phyloP scores from a whole-genome alignment of 1,284 basidiomycete species.

The Tetrapyrgos nigripes region DNA sequence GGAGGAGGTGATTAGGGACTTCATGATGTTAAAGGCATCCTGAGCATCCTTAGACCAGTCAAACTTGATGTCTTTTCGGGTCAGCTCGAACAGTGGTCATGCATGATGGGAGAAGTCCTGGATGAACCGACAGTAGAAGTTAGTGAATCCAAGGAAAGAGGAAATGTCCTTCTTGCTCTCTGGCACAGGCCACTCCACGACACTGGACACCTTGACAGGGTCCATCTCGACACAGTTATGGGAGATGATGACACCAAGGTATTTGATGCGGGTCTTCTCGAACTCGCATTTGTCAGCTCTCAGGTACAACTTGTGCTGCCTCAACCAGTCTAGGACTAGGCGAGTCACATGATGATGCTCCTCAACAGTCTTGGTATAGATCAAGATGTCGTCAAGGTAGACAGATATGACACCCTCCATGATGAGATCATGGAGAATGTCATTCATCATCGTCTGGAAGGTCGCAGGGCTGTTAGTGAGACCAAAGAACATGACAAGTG shows the following conservation, averaged over 20 bases:
- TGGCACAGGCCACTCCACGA: slow-evolving; percentile 43
- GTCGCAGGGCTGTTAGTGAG: slow-evolving; percentile 38
- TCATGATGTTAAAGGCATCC: slow-evolving; percentile 10
- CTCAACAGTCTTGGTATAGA: slow-evolving; percentile 29
- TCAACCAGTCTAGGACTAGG: slow-evolving; percentile 38
- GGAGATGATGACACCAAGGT: slow-evolving; percentile 43
- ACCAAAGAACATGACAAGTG: slow-evolving; percentile 41
- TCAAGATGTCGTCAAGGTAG: slow-evolving; percentile 39
- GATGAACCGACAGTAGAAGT: no score
- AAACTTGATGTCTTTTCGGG: slow-evolving; percentile 24
- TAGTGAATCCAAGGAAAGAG: slow-evolving; percentile 47
- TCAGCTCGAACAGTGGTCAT: slow-evolving; percentile 34
- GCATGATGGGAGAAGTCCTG: slow-evolving; percentile 39
- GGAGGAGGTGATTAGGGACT: neutral
- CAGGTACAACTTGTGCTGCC: slow-evolving; percentile 31
- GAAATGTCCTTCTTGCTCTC: slow-evolving; percentile 47
- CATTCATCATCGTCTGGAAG: slow-evolving; percentile 30
- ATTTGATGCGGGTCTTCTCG: slow-evolving; percentile 33
- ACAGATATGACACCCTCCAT: slow-evolving; percentile 26
- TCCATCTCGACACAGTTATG: slow-evolving; percentile 40
- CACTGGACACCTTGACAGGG: slow-evolving; percentile 38
- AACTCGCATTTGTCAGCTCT: slow-evolving; percentile 50
- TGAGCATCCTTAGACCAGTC: slow-evolving; percentile 8
- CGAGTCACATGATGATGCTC: slow-evolving; percentile 18
- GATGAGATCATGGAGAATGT: slow-evolving; percentile 31